A percentile compares a stretch with the other conserved stretches of the same genome.
Conservation (phyloP, 2,329 filamentous ascomycete species). For the Fusarium poae region DNA sequence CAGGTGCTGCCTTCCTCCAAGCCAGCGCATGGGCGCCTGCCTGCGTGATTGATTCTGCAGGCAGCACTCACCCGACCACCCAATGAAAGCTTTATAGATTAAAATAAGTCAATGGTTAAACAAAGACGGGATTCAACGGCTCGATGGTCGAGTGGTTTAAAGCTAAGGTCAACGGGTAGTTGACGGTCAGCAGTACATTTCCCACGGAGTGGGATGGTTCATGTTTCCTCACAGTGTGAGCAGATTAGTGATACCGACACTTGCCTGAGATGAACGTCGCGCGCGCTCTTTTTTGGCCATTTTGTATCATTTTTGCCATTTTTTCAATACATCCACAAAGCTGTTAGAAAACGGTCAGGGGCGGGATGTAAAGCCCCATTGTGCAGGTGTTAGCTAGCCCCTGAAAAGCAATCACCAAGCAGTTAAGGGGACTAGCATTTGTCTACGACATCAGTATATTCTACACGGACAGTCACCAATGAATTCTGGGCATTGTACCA, state of each 20-base stretch:
- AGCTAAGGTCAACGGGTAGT: background rate
- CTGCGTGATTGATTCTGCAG: background rate
- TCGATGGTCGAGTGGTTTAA: conserved; percentile 1
- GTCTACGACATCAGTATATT: background rate
- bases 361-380: background rate
- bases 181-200: background rate
- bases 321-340: no score
- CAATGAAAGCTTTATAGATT: background rate
- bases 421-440: background rate
- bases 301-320: no score
- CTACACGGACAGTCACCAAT: background rate
- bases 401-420: background rate
- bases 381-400: background rate
- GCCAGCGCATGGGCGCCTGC: background rate
- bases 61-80: background rate
- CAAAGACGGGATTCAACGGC: conserved; percentile 2
- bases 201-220: no score
- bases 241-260: background rate
- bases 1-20: background rate
- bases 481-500: background rate
- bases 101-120: background rate
- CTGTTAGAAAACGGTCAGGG: background rate
- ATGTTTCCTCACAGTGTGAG: no score
- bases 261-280: background rate
- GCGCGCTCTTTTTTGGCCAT: background rate